Percentiles rank a stretch among this genome's conserved stretches.
Conservation (phyloP, 768 basidiomycete species). For the Leccinellum albellum region DNA sequence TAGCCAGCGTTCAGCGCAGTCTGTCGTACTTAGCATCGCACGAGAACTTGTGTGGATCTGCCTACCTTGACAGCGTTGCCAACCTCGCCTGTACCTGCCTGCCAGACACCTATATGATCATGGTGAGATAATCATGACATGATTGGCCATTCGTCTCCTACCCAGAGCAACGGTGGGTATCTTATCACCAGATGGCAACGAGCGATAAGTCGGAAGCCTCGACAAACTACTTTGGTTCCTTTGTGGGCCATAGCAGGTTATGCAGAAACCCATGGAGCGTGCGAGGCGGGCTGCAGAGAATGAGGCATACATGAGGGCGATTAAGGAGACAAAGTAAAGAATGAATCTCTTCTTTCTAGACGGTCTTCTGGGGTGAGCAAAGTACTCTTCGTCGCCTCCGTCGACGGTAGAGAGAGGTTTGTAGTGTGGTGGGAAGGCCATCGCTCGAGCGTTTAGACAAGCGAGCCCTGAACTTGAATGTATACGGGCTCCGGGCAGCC, state of each 20-base stretch:
- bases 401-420: constrained; percentile 23
- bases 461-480: neutral
- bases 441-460: neutral
- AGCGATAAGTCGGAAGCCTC: constrained; percentile 45
- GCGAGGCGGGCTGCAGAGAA: constrained; percentile 18
- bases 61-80: constrained; percentile 61
- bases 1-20: constrained; percentile 61
- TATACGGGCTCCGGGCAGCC: neutral
- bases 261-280: constrained; percentile 20
- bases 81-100: constrained; percentile 53
- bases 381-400: constrained; percentile 3
- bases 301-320: constrained; percentile 21
- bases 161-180: constrained; percentile 69
- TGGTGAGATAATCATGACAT: constrained; percentile 1
- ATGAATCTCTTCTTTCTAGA: constrained; percentile 21
- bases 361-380: neutral
- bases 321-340: constrained; percentile 18
- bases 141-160: constrained; percentile 20
- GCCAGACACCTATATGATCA: constrained; percentile 53
- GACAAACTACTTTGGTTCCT: constrained; percentile 22
- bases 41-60: too few relatives aligned
- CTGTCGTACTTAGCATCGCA: constrained; percentile 24
- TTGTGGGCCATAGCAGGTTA: constrained; percentile 15
- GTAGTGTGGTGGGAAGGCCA: constrained; percentile 25
- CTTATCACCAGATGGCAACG: constrained; percentile 61